Conservation (phyloP, 106 monocot genomes). For the Allium sativum region DNA sequence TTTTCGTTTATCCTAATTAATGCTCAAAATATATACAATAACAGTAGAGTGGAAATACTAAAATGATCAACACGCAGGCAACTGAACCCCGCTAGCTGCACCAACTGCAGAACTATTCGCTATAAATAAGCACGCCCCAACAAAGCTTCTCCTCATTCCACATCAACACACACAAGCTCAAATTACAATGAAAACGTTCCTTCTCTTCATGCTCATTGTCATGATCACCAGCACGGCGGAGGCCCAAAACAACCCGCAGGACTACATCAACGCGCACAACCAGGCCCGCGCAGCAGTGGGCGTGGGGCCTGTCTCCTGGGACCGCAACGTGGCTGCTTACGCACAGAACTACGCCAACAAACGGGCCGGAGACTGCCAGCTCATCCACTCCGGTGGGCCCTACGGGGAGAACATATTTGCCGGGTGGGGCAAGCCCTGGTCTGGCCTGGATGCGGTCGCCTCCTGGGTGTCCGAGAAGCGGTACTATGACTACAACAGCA, state of each 20-base stretch:
- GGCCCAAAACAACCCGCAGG: conserved; percentile 4
- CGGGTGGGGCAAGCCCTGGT: conserved; percentile 15
- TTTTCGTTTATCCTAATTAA: no score
- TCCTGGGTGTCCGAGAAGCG: conserved; percentile 28
- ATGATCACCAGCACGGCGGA: no score
- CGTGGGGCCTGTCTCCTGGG: conserved; percentile 2
- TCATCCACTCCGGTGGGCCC: conserved; percentile 6
- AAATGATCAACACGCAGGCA: no score
- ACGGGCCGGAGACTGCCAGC: not conserved
- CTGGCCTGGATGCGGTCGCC: conserved; percentile 16
- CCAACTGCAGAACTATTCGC: no score
- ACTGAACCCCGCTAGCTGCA: no score
- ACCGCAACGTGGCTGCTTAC: not conserved
- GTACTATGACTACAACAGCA: conserved; percentile 18
- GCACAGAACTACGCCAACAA: conserved; percentile 1
- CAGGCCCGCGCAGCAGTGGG: not conserved
- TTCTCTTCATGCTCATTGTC: no score
- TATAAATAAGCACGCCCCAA: no score
- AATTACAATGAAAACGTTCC: no score
- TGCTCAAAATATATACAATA: no score
- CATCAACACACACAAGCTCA: no score
- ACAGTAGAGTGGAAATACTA: no score
- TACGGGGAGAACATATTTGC: conserved; percentile 36
- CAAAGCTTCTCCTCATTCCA: no score
- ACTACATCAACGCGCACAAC: conserved; percentile 3